Evolutionary conservation across 495 filamentous ascomycete species (phyloP), one percentile per base, ranked within the genome.

Genomic region (Pyrenula aspistea): DNA sequence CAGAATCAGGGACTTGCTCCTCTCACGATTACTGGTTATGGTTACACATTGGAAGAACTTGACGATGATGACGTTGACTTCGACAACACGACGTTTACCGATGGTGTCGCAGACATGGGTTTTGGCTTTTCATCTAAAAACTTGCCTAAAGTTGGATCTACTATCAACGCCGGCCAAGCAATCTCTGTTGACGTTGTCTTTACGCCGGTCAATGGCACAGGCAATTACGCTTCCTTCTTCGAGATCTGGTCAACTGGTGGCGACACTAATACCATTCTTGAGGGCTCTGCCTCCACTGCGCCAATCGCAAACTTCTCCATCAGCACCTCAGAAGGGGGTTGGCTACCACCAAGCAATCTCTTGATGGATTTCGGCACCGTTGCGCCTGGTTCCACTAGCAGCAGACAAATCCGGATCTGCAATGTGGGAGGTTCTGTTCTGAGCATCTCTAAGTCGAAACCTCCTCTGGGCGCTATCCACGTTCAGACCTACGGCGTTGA

Each of bases 351-450:
- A 21, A 15, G 51, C 2, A 62, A 63, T 25, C 51, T 57, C 12
- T 20, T 63, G 10, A 66, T 66, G 61, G 65, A 68, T 47, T 66
- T 69, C 57, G 65, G 67, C 3, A 36, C 53, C 2, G 65, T 66
- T 19, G 53, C 57, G 8, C 58, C 63, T 15, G 65, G 66, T 1
- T 59, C 53, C n/a, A 56, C 58, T 3, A 49, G 52, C 1, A 56
- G 54, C 1, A 53, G 54, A 10, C 57, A 63, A 31, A 67, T 68
- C 25, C 64, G 62, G 20, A 65, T 70, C n/a, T 67, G 64, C 53
- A 67, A 70, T 42, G 53, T 56, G 12, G 67, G 67, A 31, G 66
- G 67, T n/a, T 68, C 66, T 12, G 54, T 56, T 11, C 63, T 70
- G 0, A 24, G 54, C n/a, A 62, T 68, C 22, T 57, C 62, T 20